phyloP scores from a whole-genome alignment of 495 filamentous ascomycete species.

The Hyaloscypha hepaticicola region DNA sequence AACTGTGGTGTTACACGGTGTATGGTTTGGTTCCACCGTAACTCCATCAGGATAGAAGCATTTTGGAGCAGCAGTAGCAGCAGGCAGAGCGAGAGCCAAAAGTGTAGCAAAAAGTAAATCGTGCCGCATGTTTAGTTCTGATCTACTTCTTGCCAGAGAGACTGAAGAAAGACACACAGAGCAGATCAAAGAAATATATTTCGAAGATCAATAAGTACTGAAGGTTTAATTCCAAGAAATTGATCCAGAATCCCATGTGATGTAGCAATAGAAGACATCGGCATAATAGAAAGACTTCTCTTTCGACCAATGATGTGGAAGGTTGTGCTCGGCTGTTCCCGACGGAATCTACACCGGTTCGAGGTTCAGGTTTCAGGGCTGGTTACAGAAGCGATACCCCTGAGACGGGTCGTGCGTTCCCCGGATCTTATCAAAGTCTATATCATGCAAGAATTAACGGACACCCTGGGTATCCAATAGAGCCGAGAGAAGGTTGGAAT shows the following conservation, averaged over 20 bases:
- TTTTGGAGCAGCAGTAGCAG: neutral
- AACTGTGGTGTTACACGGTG: constrained; percentile 7
- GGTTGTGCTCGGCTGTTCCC: neutral
- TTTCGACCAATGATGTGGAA: neutral
- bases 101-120: neutral
- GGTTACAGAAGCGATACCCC: neutral
- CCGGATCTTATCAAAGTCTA: neutral
- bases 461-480: neutral
- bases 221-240: neutral
- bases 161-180: neutral
- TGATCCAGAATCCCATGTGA: neutral
- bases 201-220: neutral
- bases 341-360: neutral
- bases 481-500: neutral
- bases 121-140: neutral
- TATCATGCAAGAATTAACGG: neutral
- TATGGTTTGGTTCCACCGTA: constrained; percentile 13
- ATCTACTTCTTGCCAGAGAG: neutral
- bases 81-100: neutral
- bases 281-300: neutral
- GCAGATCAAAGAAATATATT: neutral
- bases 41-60: constrained; percentile 19
- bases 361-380: neutral
- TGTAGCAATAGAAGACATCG: neutral
- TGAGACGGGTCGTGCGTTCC: neutral